Evolutionary conservation across 768 basidiomycete genomes (phyloP).

Genomic region (Lentinula aciculospora): DNA sequence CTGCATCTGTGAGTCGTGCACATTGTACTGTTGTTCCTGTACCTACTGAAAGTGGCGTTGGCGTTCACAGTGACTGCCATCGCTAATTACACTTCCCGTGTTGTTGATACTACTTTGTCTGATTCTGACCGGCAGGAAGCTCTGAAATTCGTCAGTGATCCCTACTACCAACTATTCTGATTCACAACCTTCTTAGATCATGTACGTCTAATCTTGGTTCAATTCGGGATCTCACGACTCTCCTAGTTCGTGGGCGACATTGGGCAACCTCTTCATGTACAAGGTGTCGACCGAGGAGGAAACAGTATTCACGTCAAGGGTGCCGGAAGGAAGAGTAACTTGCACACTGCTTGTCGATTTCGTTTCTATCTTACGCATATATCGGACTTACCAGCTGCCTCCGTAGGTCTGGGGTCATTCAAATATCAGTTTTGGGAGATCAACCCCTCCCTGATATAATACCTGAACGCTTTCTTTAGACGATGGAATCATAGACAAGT

Average conservation of each 20-base stretch:
- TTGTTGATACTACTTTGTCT: slow-evolving; percentile 19
- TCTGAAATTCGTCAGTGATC: slow-evolving; percentile 21
- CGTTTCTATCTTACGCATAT: neutral
- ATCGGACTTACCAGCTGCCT: neutral
- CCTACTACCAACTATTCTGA: neutral
- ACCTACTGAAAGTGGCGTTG: neutral
- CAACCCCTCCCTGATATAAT: neutral
- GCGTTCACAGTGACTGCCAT: slow-evolving; percentile 30
- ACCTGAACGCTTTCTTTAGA: neutral
- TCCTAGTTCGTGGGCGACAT: slow-evolving; percentile 16
- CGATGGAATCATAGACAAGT: neutral
- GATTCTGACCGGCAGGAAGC: slow-evolving; percentile 23
- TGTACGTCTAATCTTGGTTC: neutral
- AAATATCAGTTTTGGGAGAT: no score
- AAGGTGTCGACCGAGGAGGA: slow-evolving; percentile 17
- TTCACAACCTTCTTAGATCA: neutral
- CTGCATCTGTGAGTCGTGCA: neutral
- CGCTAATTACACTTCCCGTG: slow-evolving; percentile 28
- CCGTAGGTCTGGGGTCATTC: neutral
- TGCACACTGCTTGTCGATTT: slow-evolving; percentile 12
- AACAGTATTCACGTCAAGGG: slow-evolving; percentile 15
- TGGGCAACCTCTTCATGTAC: slow-evolving; percentile 18
- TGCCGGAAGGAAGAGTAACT: slow-evolving; percentile 14
- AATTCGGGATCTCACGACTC: neutral
- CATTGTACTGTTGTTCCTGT: neutral